Evolutionary conservation across 202 grass and related monocot species (phyloP).

Genomic region (Setaria italica): DNA sequence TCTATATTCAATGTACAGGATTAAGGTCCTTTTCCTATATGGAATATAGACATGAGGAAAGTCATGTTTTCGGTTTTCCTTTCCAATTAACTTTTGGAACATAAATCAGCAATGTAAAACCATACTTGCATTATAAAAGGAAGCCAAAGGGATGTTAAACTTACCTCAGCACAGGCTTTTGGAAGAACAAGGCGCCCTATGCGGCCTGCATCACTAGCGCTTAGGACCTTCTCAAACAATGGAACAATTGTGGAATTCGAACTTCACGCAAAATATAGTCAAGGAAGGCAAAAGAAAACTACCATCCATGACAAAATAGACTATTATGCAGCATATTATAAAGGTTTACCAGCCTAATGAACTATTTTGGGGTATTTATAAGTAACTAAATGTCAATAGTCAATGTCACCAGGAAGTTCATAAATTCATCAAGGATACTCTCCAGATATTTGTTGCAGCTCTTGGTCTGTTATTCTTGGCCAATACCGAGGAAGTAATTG

Average conservation of each 20-base stretch:
- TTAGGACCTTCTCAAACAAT: constrained; percentile 98
- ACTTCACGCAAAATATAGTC: constrained; percentile 60
- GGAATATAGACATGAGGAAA: not conserved
- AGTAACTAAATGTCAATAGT: constrained; percentile 9
- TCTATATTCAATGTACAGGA: not conserved
- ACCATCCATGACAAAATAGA: not conserved
- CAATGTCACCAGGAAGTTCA: constrained; percentile 23
- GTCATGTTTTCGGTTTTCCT: constrained; percentile 9
- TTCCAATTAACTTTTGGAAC: constrained; percentile 23
- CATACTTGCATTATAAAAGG: constrained; percentile 31
- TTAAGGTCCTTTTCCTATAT: not conserved
- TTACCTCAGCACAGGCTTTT: constrained; percentile 99
- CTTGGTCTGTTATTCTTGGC: constrained; percentile 99
- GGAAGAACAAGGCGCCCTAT: constrained; percentile 98
- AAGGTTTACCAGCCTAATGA: constrained; percentile 9
- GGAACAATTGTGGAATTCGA: constrained; percentile 97
- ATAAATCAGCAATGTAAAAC: constrained; percentile 37
- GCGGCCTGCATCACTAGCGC: constrained; percentile 97
- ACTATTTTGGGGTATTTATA: constrained; percentile 10
- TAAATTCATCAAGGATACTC: constrained; percentile 78
- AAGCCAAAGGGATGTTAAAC: constrained; percentile 27
- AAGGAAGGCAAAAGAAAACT: constrained; percentile 57
- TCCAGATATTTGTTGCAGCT: constrained; percentile 99
- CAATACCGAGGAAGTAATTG: constrained; percentile 98
- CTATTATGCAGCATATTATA: constrained; percentile 10